Evolutionary conservation across 306 rosid genomes (phyloP), one percentile per base, ranked within the genome.

Genomic region (Potentilla sterilis): DNA sequence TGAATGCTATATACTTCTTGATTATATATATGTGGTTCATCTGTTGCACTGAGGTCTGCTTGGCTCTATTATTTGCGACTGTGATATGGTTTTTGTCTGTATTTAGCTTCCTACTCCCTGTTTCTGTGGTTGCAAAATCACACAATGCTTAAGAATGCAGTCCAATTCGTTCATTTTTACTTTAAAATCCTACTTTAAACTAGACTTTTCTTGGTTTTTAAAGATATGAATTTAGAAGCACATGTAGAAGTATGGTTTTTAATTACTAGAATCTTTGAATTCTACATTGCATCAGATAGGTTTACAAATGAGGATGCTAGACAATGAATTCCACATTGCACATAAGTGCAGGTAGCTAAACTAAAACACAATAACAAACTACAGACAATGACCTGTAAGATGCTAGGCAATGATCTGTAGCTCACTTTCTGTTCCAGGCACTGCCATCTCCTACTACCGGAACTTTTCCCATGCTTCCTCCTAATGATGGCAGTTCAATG

Each of bases 371-470:
- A 6, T 54, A 43, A 10, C 51, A 52, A 38, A 21, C 28, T 28
- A 18, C 66, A 38, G 54, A 28, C 28, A 28, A 28, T 28, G 28
- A 28, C 1, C 28, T 28, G 28, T 28, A 28, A 1, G 28, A 28
- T 28, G 28, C 28, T 28, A 28, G 28, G 28, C 28, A 28, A 28
- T 28, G 35, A 43, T 67, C 52, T 28, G 16, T 67, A 37, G n/a
- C 40, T 68, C 16, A 11, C 14, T 34, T 14, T n/a, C 1, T 73
- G 24, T 54, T 77, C 69, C 63, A 93, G 98, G 92, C 83, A 19
- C n/a, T 88, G 81, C 88, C 88, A 43, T 91, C 98, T 52, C 97
- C 98, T 42, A 93, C 97, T 69, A 91, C 97, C 3, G 97, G 97
- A 3, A 81, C 84, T 63, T 91, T 93, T 69, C 80, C 75, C 43